phyloP scores from a whole-genome alignment of 23 red algal species.

The Gracilaria gracilis region DNA sequence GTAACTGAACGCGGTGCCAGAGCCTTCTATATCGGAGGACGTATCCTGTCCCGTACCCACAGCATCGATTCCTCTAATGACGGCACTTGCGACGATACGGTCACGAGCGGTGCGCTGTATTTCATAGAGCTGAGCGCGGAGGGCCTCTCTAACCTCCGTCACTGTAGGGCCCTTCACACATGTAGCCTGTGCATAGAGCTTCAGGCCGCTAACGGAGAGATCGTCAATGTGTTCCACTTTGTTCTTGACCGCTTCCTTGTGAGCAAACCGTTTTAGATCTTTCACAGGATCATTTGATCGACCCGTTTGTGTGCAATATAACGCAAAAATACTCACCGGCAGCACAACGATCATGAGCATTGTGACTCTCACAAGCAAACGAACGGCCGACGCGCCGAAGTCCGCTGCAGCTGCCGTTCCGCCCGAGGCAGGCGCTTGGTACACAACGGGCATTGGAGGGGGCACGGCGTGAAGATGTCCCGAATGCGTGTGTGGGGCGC shows the following conservation, averaged over 20 bases:
- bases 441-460: too few species aligned
- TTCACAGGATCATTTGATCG: not conserved
- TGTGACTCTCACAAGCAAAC: not conserved
- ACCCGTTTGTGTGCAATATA: not conserved
- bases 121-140: not conserved
- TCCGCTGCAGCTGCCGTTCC: not conserved
- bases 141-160: not conserved
- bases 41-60: conserved; percentile 34
- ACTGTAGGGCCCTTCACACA: conserved; percentile 16
- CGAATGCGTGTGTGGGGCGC: too few species aligned
- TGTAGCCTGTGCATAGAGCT: conserved; percentile 33
- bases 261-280: not conserved
- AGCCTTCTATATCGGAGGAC: not conserved
- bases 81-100: conserved; percentile 28
- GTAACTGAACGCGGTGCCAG: not conserved
- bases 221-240: not conserved
- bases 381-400: not conserved
- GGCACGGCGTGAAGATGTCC: too few species aligned
- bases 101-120: not conserved
- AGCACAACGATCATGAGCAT: not conserved
- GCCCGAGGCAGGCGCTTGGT: too few species aligned
- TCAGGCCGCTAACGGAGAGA: not conserved
- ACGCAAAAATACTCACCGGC: not conserved
- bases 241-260: not conserved
- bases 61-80: not conserved